Percentiles rank a stretch among this genome's conserved stretches.
These are phyloP conservation scores for Colletotrichum gloeosporioides DNA, from an alignment of 2,329 filamentous ascomycete genomes.

Conservation along the genomic window DNA sequence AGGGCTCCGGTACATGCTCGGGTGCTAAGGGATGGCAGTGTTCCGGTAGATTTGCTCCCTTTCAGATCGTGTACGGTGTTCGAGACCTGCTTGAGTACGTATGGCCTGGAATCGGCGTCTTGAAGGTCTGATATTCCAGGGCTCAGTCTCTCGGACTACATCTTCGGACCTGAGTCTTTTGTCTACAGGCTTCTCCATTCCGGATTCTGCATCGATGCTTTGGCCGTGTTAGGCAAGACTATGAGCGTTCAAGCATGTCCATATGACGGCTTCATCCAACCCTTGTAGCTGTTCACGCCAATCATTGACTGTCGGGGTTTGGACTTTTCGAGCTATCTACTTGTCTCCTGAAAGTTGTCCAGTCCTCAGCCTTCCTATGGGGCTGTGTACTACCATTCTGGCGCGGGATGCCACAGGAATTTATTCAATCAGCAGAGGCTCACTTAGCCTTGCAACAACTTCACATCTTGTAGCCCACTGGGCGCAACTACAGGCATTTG, in stretches of 20 bases:
- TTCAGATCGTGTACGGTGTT: neutral
- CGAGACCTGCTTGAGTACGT: neutral
- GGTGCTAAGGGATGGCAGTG: neutral
- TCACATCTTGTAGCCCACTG: neutral
- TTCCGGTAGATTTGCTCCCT: neutral
- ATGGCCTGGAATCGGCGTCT: neutral
- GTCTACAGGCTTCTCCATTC: neutral
- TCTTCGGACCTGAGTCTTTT: neutral
- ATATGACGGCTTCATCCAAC: neutral
- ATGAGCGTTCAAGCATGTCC: neutral
- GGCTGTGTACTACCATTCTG: neutral
- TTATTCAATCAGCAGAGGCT: neutral
- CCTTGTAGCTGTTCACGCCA: neutral
- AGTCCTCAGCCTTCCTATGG: neutral
- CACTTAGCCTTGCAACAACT: neutral
- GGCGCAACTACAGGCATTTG: neutral
- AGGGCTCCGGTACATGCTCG: neutral
- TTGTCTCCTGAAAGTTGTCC: neutral
- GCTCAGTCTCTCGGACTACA: neutral
- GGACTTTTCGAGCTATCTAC: neutral
- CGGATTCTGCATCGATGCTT: neutral
- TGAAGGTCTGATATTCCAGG: neutral
- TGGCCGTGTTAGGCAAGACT: neutral
- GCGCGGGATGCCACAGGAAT: neutral
- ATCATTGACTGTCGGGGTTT: neutral